Evolutionary conservation across 805 yeast genomes (phyloP).

Genomic region (Jamesozyma jinghongensis): DNA sequence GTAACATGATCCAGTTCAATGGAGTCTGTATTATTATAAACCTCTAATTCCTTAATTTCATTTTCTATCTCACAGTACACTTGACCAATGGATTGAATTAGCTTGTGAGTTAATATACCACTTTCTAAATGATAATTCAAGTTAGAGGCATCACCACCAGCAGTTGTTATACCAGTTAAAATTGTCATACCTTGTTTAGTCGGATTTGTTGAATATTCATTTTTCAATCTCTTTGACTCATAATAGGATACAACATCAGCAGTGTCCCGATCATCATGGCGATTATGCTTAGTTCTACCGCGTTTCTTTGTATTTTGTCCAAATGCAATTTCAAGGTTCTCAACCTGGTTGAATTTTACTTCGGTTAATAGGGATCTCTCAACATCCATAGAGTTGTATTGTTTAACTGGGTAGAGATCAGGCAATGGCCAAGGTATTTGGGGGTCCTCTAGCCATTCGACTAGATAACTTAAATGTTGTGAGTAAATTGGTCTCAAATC

Average conservation of each 20-base stretch:
- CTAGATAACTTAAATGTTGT: conserved; percentile 53
- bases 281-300: conserved; percentile 13
- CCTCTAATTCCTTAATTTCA: conserved; percentile 40
- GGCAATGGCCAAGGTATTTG: conserved; percentile 67
- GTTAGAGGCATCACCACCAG: conserved; percentile 31
- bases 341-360: conserved; percentile 45
- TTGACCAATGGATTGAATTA: conserved; percentile 47
- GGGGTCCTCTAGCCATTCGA: conserved; percentile 48
- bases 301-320: conserved; percentile 20
- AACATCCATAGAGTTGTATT: conserved; percentile 63
- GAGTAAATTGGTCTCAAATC: conserved; percentile 68
- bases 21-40: conserved; percentile 34
- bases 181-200: conserved; percentile 42
- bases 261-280: conserved; percentile 5
- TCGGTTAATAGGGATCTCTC: conserved; percentile 70
- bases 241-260: conserved; percentile 35
- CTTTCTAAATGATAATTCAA: conserved; percentile 28
- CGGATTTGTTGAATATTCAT: conserved; percentile 64
- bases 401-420: conserved; percentile 53
- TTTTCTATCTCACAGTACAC: conserved; percentile 36
- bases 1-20: conserved; percentile 37
- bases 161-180: conserved; percentile 41
- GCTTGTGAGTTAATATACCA: conserved; percentile 51
- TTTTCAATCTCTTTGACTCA: conserved; percentile 50
- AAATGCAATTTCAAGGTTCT: conserved; percentile 36